A percentile compares a stretch with the other conserved stretches of the same genome.
These are phyloP conservation scores for Phycomyces nitens DNA, from an alignment of 192 early-diverging fungal species.

Conservation along the genomic window DNA sequence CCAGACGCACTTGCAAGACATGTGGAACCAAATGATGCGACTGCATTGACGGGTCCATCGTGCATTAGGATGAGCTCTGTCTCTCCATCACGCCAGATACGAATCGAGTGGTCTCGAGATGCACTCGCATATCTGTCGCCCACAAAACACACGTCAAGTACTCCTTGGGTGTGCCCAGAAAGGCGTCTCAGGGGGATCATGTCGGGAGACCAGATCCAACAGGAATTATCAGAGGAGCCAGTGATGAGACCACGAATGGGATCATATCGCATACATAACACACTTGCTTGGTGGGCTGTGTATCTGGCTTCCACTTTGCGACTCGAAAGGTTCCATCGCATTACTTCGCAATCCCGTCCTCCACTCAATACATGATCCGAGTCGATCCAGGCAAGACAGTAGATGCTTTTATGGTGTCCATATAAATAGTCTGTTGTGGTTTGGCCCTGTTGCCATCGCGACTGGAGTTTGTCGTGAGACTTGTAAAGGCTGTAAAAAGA, in stretches of 20 bases:
- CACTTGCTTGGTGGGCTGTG: conserved; percentile 60
- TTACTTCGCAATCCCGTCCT: conserved; percentile 71
- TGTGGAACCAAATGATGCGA: conserved; percentile 66
- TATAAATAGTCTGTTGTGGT: conserved; percentile 52
- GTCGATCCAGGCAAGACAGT: conserved; percentile 84
- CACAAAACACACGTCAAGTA: conserved; percentile 83
- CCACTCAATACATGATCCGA: conserved; percentile 69
- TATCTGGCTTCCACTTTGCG: conserved; percentile 49
- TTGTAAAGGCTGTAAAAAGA: conserved; percentile 55
- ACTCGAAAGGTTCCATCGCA: conserved; percentile 77
- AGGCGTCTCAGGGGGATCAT: conserved; percentile 47
- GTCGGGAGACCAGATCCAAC: conserved; percentile 75
- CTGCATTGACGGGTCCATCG: conserved; percentile 91
- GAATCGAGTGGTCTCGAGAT: conserved; percentile 90
- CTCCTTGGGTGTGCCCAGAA: conserved; percentile 72
- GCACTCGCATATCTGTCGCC: conserved; percentile 71
- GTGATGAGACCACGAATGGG: conserved; percentile 69
- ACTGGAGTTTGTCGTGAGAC: conserved; percentile 57
- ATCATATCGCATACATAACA: conserved; percentile 73
- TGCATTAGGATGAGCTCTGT: conserved; percentile 74
- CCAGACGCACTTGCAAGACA: conserved; percentile 83
- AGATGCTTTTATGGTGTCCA: conserved; percentile 84
- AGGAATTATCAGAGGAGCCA: conserved; percentile 83
- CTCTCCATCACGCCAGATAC: conserved; percentile 76
- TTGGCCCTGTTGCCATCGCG: conserved; percentile 50